Conservation (phyloP, 306 rosid genomes). For the Aeschynomene evenia region DNA sequence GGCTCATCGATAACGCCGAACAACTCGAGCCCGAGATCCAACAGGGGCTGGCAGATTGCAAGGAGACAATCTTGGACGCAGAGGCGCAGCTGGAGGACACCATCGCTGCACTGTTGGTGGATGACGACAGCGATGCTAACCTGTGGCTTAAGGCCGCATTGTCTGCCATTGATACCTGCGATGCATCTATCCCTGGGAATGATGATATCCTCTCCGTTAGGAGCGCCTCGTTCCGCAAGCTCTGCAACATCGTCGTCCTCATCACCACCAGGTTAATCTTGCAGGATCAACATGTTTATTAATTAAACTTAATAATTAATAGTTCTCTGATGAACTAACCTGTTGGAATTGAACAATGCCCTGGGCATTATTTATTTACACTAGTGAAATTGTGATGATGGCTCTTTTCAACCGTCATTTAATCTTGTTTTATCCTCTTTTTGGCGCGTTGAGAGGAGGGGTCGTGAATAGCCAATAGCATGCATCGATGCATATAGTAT, state of each 20-base stretch:
- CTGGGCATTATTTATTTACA: no score
- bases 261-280: conserved; percentile 21
- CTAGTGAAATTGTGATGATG: no score
- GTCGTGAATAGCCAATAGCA: no score
- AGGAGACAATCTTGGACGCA: conserved; percentile 26
- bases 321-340: no score
- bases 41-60: conserved; percentile 39
- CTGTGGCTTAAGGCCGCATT: conserved; percentile 37
- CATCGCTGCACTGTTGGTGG: conserved; percentile 13
- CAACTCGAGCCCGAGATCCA: conserved; percentile 5
- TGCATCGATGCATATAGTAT: no score
- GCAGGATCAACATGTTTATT: no score
- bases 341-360: no score
- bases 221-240: conserved; percentile 2
- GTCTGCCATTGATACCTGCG: conserved; percentile 36
- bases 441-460: neutral
- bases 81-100: conserved; percentile 32
- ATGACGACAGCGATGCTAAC: neutral
- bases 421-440: neutral
- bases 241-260: conserved; percentile 26
- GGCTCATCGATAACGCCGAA: neutral
- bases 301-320: no score
- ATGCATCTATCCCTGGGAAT: conserved; percentile 18
- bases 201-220: conserved; percentile 5
- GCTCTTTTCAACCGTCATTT: no score